A percentile compares a stretch with the other conserved stretches of the same genome.
These are phyloP conservation scores for Phytophthora tubulina DNA, from an alignment of 352 stramenopile genomes.

Conservation along the genomic window DNA sequence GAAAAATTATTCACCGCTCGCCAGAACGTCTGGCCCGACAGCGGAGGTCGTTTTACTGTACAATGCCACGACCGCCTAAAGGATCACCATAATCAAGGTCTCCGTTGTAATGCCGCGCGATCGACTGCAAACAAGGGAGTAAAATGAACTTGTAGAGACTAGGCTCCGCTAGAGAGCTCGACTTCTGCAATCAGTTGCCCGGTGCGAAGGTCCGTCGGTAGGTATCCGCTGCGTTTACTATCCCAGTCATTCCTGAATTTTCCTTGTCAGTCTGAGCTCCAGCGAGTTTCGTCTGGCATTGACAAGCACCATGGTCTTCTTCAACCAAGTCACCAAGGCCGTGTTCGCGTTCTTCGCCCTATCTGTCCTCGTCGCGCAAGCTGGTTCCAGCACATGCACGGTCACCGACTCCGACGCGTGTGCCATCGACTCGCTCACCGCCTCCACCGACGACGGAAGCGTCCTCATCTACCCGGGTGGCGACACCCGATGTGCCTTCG, in stretches of 20 bases:
- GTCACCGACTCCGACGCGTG: slow-evolving; percentile 33
- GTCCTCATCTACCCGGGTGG: background rate
- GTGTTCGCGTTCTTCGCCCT: background rate
- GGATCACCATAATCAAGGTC: background rate
- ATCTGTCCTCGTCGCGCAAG: background rate
- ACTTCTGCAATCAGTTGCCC: background rate
- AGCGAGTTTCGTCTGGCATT: background rate
- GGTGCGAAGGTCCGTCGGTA: background rate
- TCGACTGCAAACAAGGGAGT: background rate
- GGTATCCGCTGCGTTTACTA: background rate
- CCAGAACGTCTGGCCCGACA: background rate
- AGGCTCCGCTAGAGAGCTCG: background rate
- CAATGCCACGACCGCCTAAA: background rate
- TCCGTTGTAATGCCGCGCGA: background rate
- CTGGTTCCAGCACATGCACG: slow-evolving; percentile 3
- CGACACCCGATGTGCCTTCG: slow-evolving; percentile 32
- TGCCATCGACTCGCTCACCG: slow-evolving; percentile 35
- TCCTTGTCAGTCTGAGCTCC: background rate
- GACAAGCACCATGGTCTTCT: slow-evolving; percentile 9
- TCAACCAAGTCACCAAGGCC: slow-evolving; percentile 9
- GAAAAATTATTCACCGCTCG: background rate
- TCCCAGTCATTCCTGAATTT: background rate
- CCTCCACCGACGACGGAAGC: slow-evolving; percentile 10
- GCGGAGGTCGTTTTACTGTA: no score
- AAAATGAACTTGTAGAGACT: background rate